Percentiles rank a stretch among this genome's conserved stretches.
These are phyloP conservation scores for Magnusiomyces paraingens DNA, from an alignment of 1,139 yeast species.

Conservation along the genomic window DNA sequence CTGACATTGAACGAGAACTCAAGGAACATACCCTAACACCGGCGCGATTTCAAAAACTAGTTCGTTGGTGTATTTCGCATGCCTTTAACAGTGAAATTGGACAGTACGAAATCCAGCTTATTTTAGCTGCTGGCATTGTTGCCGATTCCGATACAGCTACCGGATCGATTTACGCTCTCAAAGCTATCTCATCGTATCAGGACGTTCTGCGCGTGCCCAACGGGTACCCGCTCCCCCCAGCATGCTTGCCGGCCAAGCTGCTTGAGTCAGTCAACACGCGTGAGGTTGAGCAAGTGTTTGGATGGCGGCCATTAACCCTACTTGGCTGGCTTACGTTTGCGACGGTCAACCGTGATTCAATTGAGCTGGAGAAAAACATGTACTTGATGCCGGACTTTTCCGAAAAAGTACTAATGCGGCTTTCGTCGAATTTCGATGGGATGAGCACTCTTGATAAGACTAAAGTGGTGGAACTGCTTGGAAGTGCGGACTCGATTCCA, in stretches of 20 bases:
- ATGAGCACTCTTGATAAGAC: conserved; percentile 16
- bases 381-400: conserved; percentile 27
- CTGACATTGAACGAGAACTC: conserved; percentile 28
- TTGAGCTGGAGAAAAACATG: conserved; percentile 21
- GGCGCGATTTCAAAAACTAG: conserved; percentile 20
- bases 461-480: conserved; percentile 21
- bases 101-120: conserved; percentile 10
- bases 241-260: conserved; percentile 18
- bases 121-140: conserved; percentile 19
- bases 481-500: conserved; percentile 31
- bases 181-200: conserved; percentile 26
- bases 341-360: conserved; percentile 12
- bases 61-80: conserved; percentile 22
- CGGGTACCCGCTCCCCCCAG: conserved; percentile 30
- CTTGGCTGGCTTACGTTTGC: conserved; percentile 29
- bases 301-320: conserved; percentile 28
- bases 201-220: conserved; percentile 24
- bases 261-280: conserved; percentile 4
- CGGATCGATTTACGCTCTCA: conserved; percentile 18
- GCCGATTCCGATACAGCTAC: conserved; percentile 16
- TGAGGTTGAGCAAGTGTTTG: conserved; percentile 23
- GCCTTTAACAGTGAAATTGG: conserved; percentile 14
- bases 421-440: conserved; percentile 28
- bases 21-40: conserved; percentile 24
- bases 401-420: conserved; percentile 23